phyloP scores from a whole-genome alignment of 2,329 filamentous ascomycete species.

The Aspergillus awamori region DNA sequence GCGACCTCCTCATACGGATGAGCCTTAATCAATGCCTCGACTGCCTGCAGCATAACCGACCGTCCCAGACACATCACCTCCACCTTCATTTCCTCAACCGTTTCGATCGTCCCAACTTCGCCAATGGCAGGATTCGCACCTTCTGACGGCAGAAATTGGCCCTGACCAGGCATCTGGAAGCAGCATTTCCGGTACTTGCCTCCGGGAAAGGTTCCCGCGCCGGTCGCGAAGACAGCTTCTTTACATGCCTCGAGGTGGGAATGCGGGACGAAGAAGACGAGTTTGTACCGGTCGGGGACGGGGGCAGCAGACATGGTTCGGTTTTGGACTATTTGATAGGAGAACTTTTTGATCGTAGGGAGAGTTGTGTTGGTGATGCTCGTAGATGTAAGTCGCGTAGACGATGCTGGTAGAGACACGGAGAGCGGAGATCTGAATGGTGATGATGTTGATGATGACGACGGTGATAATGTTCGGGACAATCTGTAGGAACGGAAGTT shows the following conservation, averaged over 20 bases:
- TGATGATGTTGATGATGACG: background rate
- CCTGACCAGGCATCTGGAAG: conserved; percentile 45
- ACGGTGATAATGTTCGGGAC: background rate
- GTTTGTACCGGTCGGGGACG: conserved; percentile 41
- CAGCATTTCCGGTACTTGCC: conserved; percentile 45
- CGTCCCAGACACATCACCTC: conserved; percentile 48
- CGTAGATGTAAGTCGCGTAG: background rate
- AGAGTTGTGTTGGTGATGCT: background rate
- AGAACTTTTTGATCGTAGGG: background rate
- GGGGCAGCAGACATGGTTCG: conserved; percentile 29
- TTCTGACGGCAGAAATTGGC: conserved; percentile 46
- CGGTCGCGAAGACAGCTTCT: conserved; percentile 45
- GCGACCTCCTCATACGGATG: conserved; percentile 52
- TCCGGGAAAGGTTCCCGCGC: conserved; percentile 46
- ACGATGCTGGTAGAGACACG: background rate
- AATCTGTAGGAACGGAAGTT: background rate
- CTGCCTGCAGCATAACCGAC: conserved; percentile 41
- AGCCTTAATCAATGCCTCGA: conserved; percentile 44
- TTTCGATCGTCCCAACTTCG: conserved; percentile 41
- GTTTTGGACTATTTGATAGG: background rate
- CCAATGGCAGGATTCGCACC: conserved; percentile 48
- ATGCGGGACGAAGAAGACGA: conserved; percentile 49
- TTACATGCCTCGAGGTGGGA: conserved; percentile 45
- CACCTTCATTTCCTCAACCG: conserved; percentile 47
- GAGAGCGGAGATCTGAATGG: background rate